Evolutionary conservation across 169 alveolate species (phyloP).

Genomic region (Eimeria necatrix): DNA sequence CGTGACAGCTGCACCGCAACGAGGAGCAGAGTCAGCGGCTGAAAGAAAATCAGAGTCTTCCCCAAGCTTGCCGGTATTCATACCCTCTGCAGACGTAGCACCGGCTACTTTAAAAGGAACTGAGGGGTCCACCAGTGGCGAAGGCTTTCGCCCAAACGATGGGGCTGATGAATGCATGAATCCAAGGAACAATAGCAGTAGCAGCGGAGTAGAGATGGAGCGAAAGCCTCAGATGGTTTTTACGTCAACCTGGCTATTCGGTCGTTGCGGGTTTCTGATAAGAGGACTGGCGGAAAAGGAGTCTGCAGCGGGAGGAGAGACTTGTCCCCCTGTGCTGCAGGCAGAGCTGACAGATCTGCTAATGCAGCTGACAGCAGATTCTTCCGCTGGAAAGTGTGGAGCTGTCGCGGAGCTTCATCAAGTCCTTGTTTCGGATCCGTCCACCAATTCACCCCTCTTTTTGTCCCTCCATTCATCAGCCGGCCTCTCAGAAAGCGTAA

Average conservation of each 20-base stretch:
- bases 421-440: conserved; percentile 77
- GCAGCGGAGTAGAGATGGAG: background rate
- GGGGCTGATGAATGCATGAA: background rate
- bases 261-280: conserved; percentile 76
- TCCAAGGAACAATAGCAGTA: background rate
- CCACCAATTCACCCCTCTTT: conserved; percentile 77
- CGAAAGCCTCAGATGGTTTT: conserved; percentile 20
- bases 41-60: conserved; percentile 61
- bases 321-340: conserved; percentile 61
- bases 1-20: background rate
- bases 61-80: background rate
- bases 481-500: conserved; percentile 9
- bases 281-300: background rate
- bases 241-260: conserved; percentile 66
- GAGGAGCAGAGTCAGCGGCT: conserved; percentile 24
- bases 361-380: conserved; percentile 67
- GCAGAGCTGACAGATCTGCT: conserved; percentile 72
- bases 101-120: background rate
- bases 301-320: conserved; percentile 23
- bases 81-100: background rate
- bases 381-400: conserved; percentile 46
- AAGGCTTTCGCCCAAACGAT: background rate
- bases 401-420: conserved; percentile 75
- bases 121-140: background rate
- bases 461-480: conserved; percentile 48